These are phyloP conservation scores for Trichoderma reesei DNA, from an alignment of 495 filamentous ascomycete species.

Conservation along the genomic window DNA sequence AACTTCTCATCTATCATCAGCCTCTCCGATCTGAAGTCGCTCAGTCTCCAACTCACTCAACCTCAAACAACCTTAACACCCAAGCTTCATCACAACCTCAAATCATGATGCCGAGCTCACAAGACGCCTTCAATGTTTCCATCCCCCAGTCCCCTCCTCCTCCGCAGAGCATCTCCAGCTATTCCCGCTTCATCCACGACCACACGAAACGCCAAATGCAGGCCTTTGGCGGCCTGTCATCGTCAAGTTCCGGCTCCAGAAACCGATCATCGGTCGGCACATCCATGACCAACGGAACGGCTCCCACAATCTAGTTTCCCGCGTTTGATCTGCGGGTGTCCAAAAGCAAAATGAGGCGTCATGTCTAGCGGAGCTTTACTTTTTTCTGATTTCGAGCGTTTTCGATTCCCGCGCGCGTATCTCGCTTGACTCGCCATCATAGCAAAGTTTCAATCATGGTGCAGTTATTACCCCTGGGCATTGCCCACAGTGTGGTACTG, in stretches of 20 bases:
- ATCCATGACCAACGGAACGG: conserved; percentile 4
- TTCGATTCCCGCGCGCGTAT: background rate
- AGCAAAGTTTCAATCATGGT: background rate
- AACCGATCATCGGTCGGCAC: background rate
- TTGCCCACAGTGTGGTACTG: no score
- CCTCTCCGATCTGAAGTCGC: background rate
- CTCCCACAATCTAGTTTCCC: background rate
- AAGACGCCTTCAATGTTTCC: conserved; percentile 20
- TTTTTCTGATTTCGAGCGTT: background rate
- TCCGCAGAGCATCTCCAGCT: conserved; percentile 33
- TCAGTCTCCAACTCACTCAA: background rate
- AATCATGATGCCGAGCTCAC: conserved; percentile 26
- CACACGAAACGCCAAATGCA: conserved; percentile 46
- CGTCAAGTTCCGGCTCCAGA: background rate
- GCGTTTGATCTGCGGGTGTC: background rate
- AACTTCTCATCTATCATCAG: no score
- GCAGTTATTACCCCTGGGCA: no score
- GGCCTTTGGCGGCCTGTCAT: conserved; percentile 22
- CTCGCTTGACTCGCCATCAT: background rate
- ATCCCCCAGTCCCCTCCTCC: conserved; percentile 30
- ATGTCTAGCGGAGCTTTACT: background rate
- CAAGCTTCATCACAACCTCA: background rate
- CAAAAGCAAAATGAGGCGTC: background rate
- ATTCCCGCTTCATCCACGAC: conserved; percentile 38
- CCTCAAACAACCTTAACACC: background rate